Evolutionary conservation across 306 rosid genomes (phyloP).

Genomic region (Clitoria ternatea): DNA sequence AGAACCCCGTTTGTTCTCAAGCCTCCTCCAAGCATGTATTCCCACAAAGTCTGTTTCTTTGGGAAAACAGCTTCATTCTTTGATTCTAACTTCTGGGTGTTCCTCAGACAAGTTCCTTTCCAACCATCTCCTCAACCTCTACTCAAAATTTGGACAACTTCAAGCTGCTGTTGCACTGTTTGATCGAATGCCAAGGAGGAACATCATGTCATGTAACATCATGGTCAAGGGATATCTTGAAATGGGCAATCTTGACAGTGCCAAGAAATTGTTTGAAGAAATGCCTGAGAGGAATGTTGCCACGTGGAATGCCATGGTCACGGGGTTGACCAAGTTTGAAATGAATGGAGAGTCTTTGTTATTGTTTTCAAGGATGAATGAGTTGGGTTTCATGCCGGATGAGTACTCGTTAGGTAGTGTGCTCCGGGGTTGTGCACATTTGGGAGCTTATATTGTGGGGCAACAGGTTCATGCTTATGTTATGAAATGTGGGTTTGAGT

Average conservation of each 20-base stretch:
- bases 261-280: conserved; percentile 65
- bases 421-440: conserved; percentile 85
- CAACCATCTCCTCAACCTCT: conserved; percentile 75
- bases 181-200: conserved; percentile 48
- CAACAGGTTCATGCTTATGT: conserved; percentile 68
- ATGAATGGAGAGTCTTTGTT: conserved; percentile 53
- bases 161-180: conserved; percentile 49
- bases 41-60: conserved; percentile 44
- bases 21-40: conserved; percentile 65
- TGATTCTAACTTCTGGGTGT: conserved; percentile 69
- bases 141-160: conserved; percentile 64
- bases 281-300: conserved; percentile 82
- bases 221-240: conserved; percentile 62
- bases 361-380: conserved; percentile 58
- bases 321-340: conserved; percentile 64
- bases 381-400: conserved; percentile 63
- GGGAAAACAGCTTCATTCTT: conserved; percentile 71
- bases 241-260: conserved; percentile 46
- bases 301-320: conserved; percentile 81
- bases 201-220: conserved; percentile 81
- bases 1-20: conserved; percentile 67
- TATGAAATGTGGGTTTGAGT: conserved; percentile 69
- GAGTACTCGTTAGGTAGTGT: conserved; percentile 77
- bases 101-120: conserved; percentile 64
- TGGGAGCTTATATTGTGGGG: conserved; percentile 51